phyloP scores from a whole-genome alignment of 768 basidiomycete genomes.

The Mycena galopus region DNA sequence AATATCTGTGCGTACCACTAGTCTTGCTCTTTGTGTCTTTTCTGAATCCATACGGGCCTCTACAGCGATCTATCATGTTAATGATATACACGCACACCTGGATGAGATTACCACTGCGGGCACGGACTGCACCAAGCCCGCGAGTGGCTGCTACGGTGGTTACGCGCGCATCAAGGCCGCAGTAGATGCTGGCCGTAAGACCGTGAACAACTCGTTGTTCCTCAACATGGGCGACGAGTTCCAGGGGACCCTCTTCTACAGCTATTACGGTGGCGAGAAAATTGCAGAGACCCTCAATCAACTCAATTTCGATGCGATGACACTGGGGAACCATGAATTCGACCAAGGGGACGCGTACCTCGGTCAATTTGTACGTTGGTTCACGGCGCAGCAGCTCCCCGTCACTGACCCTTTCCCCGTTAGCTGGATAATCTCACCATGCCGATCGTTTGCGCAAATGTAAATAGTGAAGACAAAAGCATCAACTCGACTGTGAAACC shows the following conservation, averaged over 20 bases:
- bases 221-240: slow-evolving; percentile 64
- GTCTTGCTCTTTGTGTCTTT: not conserved
- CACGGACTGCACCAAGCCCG: slow-evolving; percentile 51
- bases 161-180: slow-evolving; percentile 58
- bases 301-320: slow-evolving; percentile 59
- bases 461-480: slow-evolving; percentile 51
- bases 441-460: slow-evolving; percentile 61
- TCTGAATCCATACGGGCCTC: slow-evolving; percentile 10
- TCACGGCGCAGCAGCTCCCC: not conserved
- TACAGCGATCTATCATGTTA: slow-evolving; percentile 54
- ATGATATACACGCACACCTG: slow-evolving; percentile 60
- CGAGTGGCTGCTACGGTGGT: slow-evolving; percentile 56
- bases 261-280: slow-evolving; percentile 57
- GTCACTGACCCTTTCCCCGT: not conserved
- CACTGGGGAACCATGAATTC: slow-evolving; percentile 62
- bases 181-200: slow-evolving; percentile 48
- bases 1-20: slow-evolving; percentile 22
- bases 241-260: slow-evolving; percentile 61
- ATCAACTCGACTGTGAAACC: slow-evolving; percentile 51
- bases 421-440: slow-evolving; percentile 55
- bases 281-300: slow-evolving; percentile 58
- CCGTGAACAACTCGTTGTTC: slow-evolving; percentile 53
- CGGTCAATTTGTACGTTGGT: slow-evolving; percentile 44
- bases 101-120: slow-evolving; percentile 54
- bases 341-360: slow-evolving; percentile 57